Conservation (phyloP, 257 asterid genomes). For the Cinchona pubescens region DNA sequence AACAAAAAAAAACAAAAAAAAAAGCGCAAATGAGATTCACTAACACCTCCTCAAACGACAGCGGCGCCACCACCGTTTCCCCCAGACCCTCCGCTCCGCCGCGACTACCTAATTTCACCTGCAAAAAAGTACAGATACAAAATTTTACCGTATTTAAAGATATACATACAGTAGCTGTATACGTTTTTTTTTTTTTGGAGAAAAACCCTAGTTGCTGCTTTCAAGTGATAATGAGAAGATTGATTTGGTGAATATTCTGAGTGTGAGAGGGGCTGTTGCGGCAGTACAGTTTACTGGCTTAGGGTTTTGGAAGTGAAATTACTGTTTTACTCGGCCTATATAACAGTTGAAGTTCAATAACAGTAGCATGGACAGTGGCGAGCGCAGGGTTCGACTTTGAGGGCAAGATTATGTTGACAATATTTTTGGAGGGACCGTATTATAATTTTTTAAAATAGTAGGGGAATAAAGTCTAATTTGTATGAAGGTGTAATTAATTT, state of each 20-base stretch:
- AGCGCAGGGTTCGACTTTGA: too few relatives aligned
- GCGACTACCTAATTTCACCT: conserved; percentile 48
- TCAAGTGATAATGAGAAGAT: neutral
- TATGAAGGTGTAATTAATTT: too few relatives aligned
- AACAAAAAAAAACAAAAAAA: neutral
- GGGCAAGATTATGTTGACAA: too few relatives aligned
- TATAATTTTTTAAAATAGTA: too few relatives aligned
- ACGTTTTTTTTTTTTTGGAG: too few relatives aligned
- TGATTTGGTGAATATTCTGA: too few relatives aligned
- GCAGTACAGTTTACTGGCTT: neutral
- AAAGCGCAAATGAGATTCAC: conserved; percentile 44
- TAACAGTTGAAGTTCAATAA: too few relatives aligned
- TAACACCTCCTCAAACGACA: conserved; percentile 38
- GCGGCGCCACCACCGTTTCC: conserved; percentile 20
- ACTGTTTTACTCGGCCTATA: neutral
- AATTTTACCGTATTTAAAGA: neutral
- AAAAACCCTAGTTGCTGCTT: conserved; percentile 7
- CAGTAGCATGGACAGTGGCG: too few relatives aligned
- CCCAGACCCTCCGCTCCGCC: conserved; percentile 21
- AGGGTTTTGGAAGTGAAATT: neutral
- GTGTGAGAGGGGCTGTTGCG: neutral
- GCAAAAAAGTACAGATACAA: conserved; percentile 32
- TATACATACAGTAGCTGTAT: neutral
- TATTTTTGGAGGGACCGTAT: too few relatives aligned
- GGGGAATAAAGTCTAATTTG: too few relatives aligned